phyloP scores from a whole-genome alignment of 2,329 filamentous ascomycete genomes.

The Tolypocladium tropicale region DNA sequence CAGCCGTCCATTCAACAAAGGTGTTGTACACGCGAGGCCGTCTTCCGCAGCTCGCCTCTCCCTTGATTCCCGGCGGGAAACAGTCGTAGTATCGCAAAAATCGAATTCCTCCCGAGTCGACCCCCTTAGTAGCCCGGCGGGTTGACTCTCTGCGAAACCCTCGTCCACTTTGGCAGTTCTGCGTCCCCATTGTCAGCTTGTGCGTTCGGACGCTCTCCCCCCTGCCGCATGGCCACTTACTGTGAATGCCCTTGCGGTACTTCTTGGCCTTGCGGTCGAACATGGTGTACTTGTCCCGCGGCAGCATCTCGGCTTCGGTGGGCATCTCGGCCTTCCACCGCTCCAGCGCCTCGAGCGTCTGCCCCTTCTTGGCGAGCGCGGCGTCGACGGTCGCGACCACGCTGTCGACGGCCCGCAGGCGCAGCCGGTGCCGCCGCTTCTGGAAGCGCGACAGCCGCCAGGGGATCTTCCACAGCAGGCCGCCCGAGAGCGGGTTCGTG shows the following conservation, averaged over 20 bases:
- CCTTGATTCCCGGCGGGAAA: neutral
- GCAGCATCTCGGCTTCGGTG: constrained; percentile 87
- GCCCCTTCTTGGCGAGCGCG: constrained; percentile 64
- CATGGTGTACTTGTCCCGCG: constrained; percentile 94
- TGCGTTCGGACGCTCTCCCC: neutral
- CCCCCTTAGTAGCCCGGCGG: constrained; percentile 73
- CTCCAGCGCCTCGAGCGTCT: constrained; percentile 67
- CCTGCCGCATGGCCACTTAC: constrained; percentile 42
- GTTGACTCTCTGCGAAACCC: constrained; percentile 87
- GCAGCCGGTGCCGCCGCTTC: constrained; percentile 76
- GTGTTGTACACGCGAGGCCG: constrained; percentile 18
- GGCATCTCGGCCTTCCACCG: constrained; percentile 96
- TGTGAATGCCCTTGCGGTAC: constrained; percentile 96
- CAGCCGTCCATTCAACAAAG: constrained; percentile 10
- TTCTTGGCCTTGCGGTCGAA: constrained; percentile 94
- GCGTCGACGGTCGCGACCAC: constrained; percentile 76
- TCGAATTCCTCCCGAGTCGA: constrained; percentile 1
- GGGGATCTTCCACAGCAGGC: constrained; percentile 92
- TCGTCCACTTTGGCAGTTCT: constrained; percentile 89
- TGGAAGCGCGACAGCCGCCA: constrained; percentile 91
- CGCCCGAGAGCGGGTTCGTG: constrained; percentile 65
- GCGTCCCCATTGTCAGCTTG: constrained; percentile 9
- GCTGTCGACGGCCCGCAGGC: constrained; percentile 74
- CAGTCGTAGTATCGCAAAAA: neutral
- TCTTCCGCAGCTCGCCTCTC: neutral